Conservation (phyloP, 75 land plant species). For the Cryptomeria japonica region DNA sequence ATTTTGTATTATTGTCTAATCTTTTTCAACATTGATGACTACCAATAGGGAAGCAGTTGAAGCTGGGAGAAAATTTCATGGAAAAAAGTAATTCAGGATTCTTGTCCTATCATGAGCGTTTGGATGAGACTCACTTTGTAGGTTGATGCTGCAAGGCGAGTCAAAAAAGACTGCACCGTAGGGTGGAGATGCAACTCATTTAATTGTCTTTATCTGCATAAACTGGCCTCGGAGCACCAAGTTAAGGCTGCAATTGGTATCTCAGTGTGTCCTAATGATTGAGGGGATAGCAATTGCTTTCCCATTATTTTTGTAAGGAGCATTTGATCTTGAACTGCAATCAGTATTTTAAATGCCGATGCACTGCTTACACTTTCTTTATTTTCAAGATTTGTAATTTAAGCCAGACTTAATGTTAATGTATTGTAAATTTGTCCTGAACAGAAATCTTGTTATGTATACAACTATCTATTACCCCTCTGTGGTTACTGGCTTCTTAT, state of each 20-base stretch:
- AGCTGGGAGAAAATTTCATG: slow-evolving; percentile 80
- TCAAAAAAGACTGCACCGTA: not conserved
- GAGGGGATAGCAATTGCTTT: not conserved
- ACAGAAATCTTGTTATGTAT: not conserved
- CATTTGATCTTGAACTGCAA: not conserved
- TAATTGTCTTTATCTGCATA: not conserved
- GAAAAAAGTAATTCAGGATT: slow-evolving; percentile 14
- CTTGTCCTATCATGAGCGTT: not conserved
- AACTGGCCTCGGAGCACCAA: not conserved
- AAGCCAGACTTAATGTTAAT: not conserved
- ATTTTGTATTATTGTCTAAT: not conserved
- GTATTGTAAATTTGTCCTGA: not conserved
- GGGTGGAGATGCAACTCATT: not conserved
- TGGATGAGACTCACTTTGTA: not conserved
- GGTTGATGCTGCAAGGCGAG: not conserved
- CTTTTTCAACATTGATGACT: not conserved
- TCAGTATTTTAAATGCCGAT: not conserved
- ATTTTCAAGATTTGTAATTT: not conserved
- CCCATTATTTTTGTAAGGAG: not conserved
- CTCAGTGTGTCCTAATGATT: not conserved
- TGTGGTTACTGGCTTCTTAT: not conserved
- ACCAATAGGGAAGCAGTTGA: slow-evolving; percentile 81
- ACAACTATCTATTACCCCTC: not conserved
- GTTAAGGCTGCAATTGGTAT: not conserved
- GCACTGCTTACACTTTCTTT: not conserved